phyloP scores from a whole-genome alignment of 768 basidiomycete species.

The Tulasnella sp. region DNA sequence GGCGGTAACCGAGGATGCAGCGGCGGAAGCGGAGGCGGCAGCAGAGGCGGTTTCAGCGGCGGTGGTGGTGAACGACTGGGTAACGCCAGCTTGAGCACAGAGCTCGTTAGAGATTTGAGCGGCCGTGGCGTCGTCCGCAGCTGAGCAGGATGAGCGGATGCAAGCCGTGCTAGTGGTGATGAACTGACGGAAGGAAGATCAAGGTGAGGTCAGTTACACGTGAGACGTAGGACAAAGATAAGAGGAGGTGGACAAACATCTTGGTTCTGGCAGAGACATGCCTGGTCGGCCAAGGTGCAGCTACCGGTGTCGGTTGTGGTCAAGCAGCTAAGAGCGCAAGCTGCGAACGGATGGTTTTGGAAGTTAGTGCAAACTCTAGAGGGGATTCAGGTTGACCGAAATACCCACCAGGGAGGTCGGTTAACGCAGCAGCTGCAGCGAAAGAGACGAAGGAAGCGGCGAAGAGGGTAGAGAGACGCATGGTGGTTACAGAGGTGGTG shows the following conservation, averaged over 20 bases:
- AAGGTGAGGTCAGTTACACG: background rate
- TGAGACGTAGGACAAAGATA: background rate
- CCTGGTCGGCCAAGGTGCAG: conserved; percentile 46
- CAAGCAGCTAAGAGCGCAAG: conserved; percentile 17
- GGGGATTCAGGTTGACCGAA: background rate
- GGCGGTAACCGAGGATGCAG: conserved; percentile 11
- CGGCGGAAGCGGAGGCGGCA: background rate
- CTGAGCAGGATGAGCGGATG: conserved; percentile 1
- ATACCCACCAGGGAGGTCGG: conserved; percentile 27
- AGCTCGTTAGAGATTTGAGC: conserved; percentile 1
- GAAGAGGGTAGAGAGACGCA: conserved; percentile 46
- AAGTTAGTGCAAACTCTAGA: background rate
- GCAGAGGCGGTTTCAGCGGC: background rate
- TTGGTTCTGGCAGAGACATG: conserved; percentile 49
- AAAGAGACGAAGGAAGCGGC: conserved; percentile 34
- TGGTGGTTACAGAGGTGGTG: conserved; percentile 29
- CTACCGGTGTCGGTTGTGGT: conserved; percentile 27
- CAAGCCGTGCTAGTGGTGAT: conserved; percentile 12
- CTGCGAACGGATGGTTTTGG: background rate
- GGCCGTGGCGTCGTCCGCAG: conserved; percentile 7
- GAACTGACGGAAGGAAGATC: background rate
- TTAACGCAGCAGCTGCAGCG: conserved; percentile 32
- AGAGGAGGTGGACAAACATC: background rate
- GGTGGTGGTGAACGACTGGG: background rate
- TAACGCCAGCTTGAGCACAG: conserved; percentile 7